Conservation (phyloP, 2,329 filamentous ascomycete species). For the Aspergillus sp. region DNA sequence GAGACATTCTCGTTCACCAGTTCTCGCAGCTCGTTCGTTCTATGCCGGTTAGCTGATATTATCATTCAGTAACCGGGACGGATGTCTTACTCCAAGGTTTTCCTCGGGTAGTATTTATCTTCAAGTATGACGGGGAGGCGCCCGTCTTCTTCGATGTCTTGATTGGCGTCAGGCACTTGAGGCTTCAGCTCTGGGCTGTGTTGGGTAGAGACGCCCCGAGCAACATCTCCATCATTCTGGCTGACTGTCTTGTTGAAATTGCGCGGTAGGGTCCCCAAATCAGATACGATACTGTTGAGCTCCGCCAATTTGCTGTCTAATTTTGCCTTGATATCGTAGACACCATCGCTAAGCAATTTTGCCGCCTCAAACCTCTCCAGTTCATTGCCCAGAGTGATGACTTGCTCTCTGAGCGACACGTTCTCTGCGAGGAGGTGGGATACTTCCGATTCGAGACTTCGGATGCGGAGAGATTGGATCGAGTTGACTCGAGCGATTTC, state of each 20-base stretch:
- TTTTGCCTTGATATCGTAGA: conserved; percentile 53
- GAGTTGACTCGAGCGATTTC: conserved; percentile 66
- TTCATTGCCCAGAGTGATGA: conserved; percentile 56
- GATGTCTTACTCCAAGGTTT: conserved; percentile 53
- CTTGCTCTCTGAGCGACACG: conserved; percentile 57
- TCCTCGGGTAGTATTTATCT: conserved; percentile 57
- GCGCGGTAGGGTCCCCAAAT: conserved; percentile 49
- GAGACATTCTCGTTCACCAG: conserved; percentile 23
- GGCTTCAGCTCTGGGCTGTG: conserved; percentile 13
- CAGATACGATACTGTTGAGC: conserved; percentile 53
- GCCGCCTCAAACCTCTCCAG: conserved; percentile 49
- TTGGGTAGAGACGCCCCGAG: conserved; percentile 11
- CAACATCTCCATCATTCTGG: conserved; percentile 11
- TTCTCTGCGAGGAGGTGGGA: conserved; percentile 61
- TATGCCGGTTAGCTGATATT: conserved; percentile 16
- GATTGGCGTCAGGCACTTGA: conserved; percentile 15
- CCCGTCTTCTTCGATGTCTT: conserved; percentile 28
- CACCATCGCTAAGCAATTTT: conserved; percentile 45
- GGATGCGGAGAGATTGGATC: conserved; percentile 63
- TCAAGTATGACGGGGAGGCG: conserved; percentile 60
- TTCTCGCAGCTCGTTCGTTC: conserved; percentile 35
- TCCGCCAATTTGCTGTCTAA: conserved; percentile 59
- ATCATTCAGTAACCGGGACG: too few relatives aligned
- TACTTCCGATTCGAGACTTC: conserved; percentile 61
- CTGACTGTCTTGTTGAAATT: conserved; percentile 22